phyloP scores from a whole-genome alignment of 140 eudicot genomes.

The Stevia rebaudiana region DNA sequence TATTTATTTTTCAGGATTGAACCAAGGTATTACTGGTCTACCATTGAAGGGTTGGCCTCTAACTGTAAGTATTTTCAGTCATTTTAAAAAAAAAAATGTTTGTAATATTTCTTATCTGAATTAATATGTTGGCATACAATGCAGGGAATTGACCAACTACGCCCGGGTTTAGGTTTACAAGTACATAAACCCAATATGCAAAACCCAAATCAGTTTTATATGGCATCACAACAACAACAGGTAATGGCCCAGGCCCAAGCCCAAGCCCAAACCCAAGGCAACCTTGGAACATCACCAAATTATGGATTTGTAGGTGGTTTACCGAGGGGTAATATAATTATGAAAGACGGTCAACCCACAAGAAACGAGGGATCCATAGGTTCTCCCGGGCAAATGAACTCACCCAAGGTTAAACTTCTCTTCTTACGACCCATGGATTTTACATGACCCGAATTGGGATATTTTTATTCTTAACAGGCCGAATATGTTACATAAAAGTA shows the following conservation, averaged over 20 bases:
- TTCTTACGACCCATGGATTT: constrained; percentile 3
- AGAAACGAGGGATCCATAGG: constrained; percentile 86
- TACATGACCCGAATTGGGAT: not conserved
- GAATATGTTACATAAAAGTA: not conserved
- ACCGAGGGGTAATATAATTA: constrained; percentile 66
- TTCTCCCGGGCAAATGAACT: constrained; percentile 77
- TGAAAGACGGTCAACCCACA: constrained; percentile 79
- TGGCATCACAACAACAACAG: constrained; percentile 91
- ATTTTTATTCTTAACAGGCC: not conserved
- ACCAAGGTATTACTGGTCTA: constrained; percentile 74
- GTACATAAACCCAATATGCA: constrained; percentile 72
- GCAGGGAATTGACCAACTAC: constrained; percentile 87
- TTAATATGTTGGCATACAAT: constrained; percentile 10
- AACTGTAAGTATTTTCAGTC: constrained; percentile 53
- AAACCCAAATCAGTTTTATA: constrained; percentile 71
- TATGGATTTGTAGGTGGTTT: constrained; percentile 86
- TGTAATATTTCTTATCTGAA: constrained; percentile 6
- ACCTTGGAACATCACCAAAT: constrained; percentile 59
- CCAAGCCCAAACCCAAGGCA: constrained; percentile 84
- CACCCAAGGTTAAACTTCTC: constrained; percentile 67
- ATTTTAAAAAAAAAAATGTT: not conserved
- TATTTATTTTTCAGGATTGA: constrained; percentile 44
- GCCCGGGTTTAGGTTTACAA: constrained; percentile 71
- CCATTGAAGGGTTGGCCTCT: constrained; percentile 98
- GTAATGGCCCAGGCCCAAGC: constrained; percentile 85